phyloP scores from a whole-genome alignment of 129 eudicot genomes.

The Tagetes erecta region DNA sequence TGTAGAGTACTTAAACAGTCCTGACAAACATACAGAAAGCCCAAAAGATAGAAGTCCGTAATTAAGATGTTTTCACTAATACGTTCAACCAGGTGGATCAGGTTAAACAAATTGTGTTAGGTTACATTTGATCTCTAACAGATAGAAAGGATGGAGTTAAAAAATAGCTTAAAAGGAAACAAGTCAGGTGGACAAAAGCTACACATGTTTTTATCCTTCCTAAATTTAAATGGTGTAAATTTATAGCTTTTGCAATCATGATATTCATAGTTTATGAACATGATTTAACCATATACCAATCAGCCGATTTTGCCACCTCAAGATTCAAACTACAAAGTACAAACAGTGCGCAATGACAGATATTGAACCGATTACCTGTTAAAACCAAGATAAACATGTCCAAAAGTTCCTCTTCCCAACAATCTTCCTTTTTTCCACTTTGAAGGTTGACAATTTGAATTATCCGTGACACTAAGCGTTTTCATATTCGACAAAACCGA shows the following conservation, averaged over 20 bases:
- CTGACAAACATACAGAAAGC: slow-evolving; percentile 5
- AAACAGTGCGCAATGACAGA: not conserved
- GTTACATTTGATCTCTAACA: not conserved
- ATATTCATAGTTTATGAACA: too few species aligned
- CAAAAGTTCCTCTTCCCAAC: slow-evolving; percentile 95
- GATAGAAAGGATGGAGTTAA: not conserved
- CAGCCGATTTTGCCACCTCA: slow-evolving; percentile 10
- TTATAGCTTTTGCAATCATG: not conserved
- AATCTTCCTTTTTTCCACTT: slow-evolving; percentile 93
- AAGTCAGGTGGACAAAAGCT: not conserved
- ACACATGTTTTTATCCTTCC: too few species aligned
- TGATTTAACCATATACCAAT: too few species aligned
- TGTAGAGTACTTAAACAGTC: not conserved
- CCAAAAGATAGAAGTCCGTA: slow-evolving; percentile 2
- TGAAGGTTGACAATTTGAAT: slow-evolving; percentile 37
- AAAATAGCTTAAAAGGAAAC: not conserved
- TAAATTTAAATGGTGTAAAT: not conserved
- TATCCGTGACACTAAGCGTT: slow-evolving; percentile 43
- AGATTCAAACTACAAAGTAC: not conserved
- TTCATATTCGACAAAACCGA: slow-evolving; percentile 54
- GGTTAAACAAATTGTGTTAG: not conserved
- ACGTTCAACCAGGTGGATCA: not conserved
- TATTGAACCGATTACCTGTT: slow-evolving; percentile 47
- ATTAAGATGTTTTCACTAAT: not conserved
- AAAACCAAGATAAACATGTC: slow-evolving; percentile 95